Evolutionary conservation across 75 land plant genomes (phyloP).

Genomic region (Pinus taeda): DNA sequence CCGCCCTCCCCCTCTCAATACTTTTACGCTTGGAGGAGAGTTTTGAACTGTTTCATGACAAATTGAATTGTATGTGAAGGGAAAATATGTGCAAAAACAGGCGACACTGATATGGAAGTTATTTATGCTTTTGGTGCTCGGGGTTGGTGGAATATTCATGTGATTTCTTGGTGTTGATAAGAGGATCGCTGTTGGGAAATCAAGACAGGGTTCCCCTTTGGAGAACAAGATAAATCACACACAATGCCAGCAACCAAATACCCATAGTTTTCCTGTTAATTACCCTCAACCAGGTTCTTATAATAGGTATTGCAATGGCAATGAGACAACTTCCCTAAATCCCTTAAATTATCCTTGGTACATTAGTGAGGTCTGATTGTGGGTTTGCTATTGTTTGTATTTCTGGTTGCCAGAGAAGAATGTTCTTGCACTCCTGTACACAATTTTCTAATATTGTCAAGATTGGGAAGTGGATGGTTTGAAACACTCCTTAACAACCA

Average conservation of each 20-base stretch:
- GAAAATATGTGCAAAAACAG: constrained; percentile 24
- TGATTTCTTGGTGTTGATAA: constrained; percentile 47
- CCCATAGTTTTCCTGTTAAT: background rate
- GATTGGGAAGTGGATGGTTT: constrained; percentile 97
- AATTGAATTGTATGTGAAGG: constrained; percentile 6
- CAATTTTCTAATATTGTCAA: constrained; percentile 72
- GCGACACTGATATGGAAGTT: constrained; percentile 34
- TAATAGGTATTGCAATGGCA: background rate
- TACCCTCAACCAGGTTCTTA: constrained; percentile 7
- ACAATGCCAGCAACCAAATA: background rate
- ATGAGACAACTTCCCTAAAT: background rate
- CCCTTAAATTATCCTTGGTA: background rate
- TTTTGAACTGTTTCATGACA: background rate
- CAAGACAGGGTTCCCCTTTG: background rate
- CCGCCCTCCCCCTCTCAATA: background rate
- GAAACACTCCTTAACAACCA: constrained; percentile 90
- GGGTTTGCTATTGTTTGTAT: background rate
- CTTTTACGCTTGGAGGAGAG: background rate
- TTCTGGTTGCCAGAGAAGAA: constrained; percentile 46
- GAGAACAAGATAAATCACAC: background rate
- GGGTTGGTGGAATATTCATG: constrained; percentile 46
- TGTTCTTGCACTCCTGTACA: constrained; percentile 83
- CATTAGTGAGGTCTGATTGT: background rate
- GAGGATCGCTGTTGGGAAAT: background rate
- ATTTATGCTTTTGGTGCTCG: constrained; percentile 26